phyloP scores from a whole-genome alignment of 164 flowering plant genomes.

The Nymphaea thermarum region DNA sequence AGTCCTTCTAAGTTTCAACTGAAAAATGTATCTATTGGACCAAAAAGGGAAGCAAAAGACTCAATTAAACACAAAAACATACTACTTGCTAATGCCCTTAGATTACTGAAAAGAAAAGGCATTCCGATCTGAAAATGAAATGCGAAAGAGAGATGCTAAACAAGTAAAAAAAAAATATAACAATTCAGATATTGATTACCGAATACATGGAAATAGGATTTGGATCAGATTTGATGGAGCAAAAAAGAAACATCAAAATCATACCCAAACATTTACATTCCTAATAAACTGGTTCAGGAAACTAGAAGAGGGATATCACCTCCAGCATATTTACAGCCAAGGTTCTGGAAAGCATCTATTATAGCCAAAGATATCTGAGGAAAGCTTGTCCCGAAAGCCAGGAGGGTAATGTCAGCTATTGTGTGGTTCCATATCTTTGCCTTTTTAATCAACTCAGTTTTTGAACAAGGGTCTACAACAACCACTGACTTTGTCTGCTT shows the following conservation, averaged over 20 bases:
- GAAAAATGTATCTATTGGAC: no score
- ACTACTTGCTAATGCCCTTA: no score
- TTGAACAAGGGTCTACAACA: conserved; percentile 54
- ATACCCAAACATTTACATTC: neutral
- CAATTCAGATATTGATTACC: neutral
- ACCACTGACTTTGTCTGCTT: conserved; percentile 66
- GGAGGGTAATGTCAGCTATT: conserved; percentile 71
- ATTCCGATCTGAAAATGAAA: neutral
- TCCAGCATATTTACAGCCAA: conserved; percentile 77
- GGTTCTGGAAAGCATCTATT: conserved; percentile 72
- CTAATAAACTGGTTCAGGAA: neutral
- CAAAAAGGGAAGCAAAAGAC: no score
- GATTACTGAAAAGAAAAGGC: no score
- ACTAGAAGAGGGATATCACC: conserved; percentile 26
- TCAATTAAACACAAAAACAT: no score
- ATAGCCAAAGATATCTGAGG: conserved; percentile 90
- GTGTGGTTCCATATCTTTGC: conserved; percentile 85
- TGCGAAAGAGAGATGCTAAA: neutral
- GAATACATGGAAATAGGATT: neutral
- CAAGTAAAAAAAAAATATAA: neutral
- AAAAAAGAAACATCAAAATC: neutral
- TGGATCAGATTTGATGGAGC: neutral
- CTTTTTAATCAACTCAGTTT: conserved; percentile 26
- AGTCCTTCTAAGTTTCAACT: no score
- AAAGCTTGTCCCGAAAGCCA: conserved; percentile 96